phyloP scores from a whole-genome alignment of 2,329 filamentous ascomycete genomes.

The Penicillium palitans region DNA sequence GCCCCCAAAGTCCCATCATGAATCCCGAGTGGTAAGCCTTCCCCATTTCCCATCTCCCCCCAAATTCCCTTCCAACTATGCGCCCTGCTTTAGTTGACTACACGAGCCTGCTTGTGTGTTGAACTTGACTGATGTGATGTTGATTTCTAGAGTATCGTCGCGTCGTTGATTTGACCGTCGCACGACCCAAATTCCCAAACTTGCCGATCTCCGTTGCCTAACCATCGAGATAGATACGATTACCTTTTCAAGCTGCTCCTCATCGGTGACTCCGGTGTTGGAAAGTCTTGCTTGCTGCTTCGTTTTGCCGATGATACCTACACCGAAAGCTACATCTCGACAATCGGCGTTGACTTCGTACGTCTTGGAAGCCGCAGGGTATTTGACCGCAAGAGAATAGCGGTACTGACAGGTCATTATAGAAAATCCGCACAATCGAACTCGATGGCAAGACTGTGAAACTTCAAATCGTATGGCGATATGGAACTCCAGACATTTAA shows the following conservation, averaged over 20 bases:
- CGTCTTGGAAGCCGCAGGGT: slow-evolving; percentile 42
- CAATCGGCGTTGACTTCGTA: slow-evolving; percentile 99
- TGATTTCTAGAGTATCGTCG: slow-evolving; percentile 27
- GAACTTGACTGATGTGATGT: slow-evolving; percentile 13
- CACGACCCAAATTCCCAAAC: slow-evolving; percentile 3
- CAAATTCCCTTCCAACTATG: slow-evolving; percentile 7
- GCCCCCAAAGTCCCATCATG: slow-evolving; percentile 38
- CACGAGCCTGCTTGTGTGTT: not conserved
- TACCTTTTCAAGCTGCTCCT: slow-evolving; percentile 99
- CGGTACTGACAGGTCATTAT: slow-evolving; percentile 24
- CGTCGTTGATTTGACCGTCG: not conserved
- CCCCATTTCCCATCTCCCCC: slow-evolving; percentile 8
- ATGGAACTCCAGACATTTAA: not conserved
- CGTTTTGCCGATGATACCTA: slow-evolving; percentile 99
- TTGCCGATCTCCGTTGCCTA: slow-evolving; percentile 26
- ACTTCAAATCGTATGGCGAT: slow-evolving; percentile 79
- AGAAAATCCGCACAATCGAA: slow-evolving; percentile 99
- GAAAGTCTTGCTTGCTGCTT: slow-evolving; percentile 98
- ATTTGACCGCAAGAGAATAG: slow-evolving; percentile 2
- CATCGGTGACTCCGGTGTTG: slow-evolving; percentile 99
- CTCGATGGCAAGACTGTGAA: slow-evolving; percentile 99
- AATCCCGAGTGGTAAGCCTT: slow-evolving; percentile 51
- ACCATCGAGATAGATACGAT: slow-evolving; percentile 76
- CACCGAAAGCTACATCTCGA: slow-evolving; percentile 99
- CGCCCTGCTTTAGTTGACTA: slow-evolving; percentile 1